Evolutionary conservation across 2,329 filamentous ascomycete genomes (phyloP), one percentile per base, ranked within the genome.

Genomic region (Emergomyces pasteurianus): DNA sequence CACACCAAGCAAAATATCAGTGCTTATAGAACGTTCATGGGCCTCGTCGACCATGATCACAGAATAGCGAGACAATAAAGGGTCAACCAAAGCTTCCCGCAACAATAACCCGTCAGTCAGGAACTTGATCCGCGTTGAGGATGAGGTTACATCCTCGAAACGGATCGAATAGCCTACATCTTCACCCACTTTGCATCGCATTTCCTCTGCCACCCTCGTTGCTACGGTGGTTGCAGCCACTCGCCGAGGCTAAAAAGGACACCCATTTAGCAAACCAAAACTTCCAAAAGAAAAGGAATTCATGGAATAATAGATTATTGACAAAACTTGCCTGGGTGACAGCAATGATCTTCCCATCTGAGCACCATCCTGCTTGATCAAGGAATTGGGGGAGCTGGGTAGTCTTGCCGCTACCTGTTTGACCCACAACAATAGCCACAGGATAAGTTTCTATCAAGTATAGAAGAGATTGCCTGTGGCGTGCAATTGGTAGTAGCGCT

Each of bases 1-100:
- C 16, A 97, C 78, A 0, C 94, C 92, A 3, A 99, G 81, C 8
- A 97, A 79, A 14, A 99, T 84, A 70, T 99, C 94, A 0, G 92
- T 95, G 72, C 90, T 95, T 62, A 97, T 82, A 56, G 91, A 96
- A 59, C 94, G 82, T 74, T 97, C 92, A 71, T 99, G 94, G 7
- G 92, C 94, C 75, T 97, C 92, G 71, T 99, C 94, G 8, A 99
- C 88, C 90, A 99, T 96, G 67, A 99, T 90, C 52, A 96, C 88
- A 0, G 91, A 95, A 72, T 99, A 99, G 12, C 90, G 83, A 23
- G 89, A 94, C 42, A 99, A 77, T 3, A 97, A 77, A 14, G 94
- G 94, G 73, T 99, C 94, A 3, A 96, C 89, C 4, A 99, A 81
- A 34, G 92, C 94, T 75, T 99, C 94, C 68, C 92, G 81, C 59